Evolutionary conservation across 345 rosid species (phyloP), one percentile per base, ranked within the genome.

Genomic region (Salix exigua): DNA sequence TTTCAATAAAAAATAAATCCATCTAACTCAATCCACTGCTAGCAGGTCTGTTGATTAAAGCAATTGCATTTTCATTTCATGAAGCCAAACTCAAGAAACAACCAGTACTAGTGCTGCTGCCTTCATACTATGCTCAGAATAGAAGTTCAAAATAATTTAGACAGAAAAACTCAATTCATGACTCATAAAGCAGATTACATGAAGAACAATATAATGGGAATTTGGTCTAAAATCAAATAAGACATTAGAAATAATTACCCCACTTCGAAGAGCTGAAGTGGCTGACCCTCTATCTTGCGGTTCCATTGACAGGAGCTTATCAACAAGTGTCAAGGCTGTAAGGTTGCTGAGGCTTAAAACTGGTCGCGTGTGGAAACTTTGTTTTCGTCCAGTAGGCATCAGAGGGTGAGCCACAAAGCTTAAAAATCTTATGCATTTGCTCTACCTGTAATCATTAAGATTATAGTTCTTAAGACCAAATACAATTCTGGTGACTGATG

Each of bases 391-490:
- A 96, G 78, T 87, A 96, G 17, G 85, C 92, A 67, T 90, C 98
- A 1, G 89, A 81, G 17, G 97, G 92, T 3, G 98, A 92, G 75
- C 99, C 97, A 8, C 98, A 96, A 31, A 96, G 92, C 90, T 96
- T 96, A 76, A 92, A 91, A 60, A 94, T 94, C 86, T 94, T 96
- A 73, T 96, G 99, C 88, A 94, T 84, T 80, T 96, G 98, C 87
- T 96, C 99, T 80, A 96, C 98, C 98, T 94, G 76, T 6, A 55
- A 80, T 65, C 53, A 50, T 4, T 14, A 37, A 25, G 26, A 71
- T 31, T 13, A 26, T 28, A 26, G 4, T 19, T 37, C 10, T 14
- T 1, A 3, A 30, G 62, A 53, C 2, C 2, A 40, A 35, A 61
- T 9, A 3, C n/a, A 35, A 66, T 33, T 2, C 18, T 66, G 19